Conservation (phyloP, 805 yeast genomes). For the Zygosaccharomyces gambellarensis region DNA sequence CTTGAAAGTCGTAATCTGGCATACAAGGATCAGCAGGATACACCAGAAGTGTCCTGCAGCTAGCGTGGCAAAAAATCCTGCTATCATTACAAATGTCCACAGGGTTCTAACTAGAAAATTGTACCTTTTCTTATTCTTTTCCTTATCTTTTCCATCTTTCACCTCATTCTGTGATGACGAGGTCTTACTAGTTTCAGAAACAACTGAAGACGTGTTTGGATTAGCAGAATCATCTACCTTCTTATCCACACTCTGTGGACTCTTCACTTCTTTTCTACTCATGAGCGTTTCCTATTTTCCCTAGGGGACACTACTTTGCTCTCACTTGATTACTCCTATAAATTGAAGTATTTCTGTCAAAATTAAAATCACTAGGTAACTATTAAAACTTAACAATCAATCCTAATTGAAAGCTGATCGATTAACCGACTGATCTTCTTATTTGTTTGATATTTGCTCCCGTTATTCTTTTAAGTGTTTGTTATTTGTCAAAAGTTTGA, state of each 20-base stretch:
- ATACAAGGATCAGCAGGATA: conserved; percentile 60
- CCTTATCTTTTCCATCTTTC: neutral
- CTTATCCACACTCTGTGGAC: conserved; percentile 1
- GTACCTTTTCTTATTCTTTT: conserved; percentile 24
- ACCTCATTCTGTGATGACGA: neutral
- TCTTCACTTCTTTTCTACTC: conserved; percentile 4
- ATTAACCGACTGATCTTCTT: neutral
- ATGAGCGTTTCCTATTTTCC: neutral
- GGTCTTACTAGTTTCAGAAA: neutral
- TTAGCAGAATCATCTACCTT: neutral
- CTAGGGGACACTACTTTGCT: conserved; percentile 2
- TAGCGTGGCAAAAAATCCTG: conserved; percentile 60
- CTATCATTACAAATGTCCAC: conserved; percentile 92
- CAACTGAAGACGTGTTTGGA: neutral
- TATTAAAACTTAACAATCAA: neutral
- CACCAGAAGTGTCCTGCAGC: conserved; percentile 84
- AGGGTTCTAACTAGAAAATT: conserved; percentile 74
- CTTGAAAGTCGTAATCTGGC: conserved; percentile 80
- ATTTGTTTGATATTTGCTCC: neutral
- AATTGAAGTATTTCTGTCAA: neutral
- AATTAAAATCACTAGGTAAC: neutral
- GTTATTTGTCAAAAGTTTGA: neutral
- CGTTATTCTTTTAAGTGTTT: neutral
- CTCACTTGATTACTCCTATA: neutral
- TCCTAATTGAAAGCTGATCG: neutral